A percentile compares a stretch with the other conserved stretches of the same genome.
phyloP scores from a whole-genome alignment of 2,329 filamentous ascomycete genomes.

The Trichoderma lentiforme region DNA sequence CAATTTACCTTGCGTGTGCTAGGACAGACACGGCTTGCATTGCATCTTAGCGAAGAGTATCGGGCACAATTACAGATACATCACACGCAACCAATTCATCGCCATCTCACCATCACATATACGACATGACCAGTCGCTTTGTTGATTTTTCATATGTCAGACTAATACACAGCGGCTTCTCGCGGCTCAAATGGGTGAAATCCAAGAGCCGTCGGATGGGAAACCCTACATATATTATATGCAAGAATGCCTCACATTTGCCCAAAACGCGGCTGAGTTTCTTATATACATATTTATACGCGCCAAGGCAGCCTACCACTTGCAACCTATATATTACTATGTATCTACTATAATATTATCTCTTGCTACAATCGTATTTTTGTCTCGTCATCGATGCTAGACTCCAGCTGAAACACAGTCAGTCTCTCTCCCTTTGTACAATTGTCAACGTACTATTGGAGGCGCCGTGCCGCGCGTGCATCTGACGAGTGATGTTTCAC shows the following conservation, averaged over 20 bases:
- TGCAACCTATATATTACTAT: neutral
- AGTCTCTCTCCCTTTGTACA: slow-evolving; percentile 1
- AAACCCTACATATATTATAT: neutral
- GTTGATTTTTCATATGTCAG: neutral
- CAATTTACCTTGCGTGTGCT: neutral
- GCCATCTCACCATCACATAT: neutral
- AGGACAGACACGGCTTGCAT: neutral
- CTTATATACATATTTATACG: neutral
- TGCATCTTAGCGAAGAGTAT: neutral
- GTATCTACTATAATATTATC: neutral
- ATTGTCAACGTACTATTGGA: neutral
- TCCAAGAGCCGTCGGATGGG: neutral
- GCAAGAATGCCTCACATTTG: neutral
- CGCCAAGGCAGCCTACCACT: neutral
- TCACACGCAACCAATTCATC: neutral
- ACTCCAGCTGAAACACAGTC: neutral
- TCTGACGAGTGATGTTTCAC: neutral
- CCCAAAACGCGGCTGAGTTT: neutral
- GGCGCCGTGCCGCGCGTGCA: neutral
- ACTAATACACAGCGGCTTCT: neutral
- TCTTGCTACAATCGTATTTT: neutral
- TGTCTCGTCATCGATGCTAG: neutral
- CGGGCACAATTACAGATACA: neutral
- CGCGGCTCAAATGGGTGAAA: neutral
- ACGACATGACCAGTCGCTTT: neutral